Conservation (phyloP, 345 rosid species). For the Salix brachista region DNA sequence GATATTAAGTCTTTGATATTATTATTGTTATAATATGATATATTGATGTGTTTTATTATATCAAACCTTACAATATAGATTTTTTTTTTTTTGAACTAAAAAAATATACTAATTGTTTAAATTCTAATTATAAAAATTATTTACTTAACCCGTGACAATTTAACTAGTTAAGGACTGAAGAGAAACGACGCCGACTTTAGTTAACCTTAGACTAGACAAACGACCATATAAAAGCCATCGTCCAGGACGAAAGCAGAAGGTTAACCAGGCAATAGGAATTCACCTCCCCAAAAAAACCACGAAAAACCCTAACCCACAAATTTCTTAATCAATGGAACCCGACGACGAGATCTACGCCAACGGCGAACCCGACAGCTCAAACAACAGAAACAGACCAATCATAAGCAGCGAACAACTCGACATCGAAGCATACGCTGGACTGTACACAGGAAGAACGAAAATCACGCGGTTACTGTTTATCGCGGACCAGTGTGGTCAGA, state of each 20-base stretch:
- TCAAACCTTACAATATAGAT: too few relatives aligned
- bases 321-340: constrained; percentile 45
- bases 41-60: too few relatives aligned
- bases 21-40: too few relatives aligned
- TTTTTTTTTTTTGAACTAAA: too few relatives aligned
- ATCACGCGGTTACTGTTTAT: constrained; percentile 77
- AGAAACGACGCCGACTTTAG: constrained; percentile 1
- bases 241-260: not conserved
- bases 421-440: constrained; percentile 86
- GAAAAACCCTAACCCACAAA: constrained; percentile 25
- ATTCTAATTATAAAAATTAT: too few relatives aligned
- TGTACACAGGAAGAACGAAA: constrained; percentile 84
- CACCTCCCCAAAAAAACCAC: not conserved
- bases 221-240: not conserved
- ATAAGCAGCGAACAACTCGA: constrained; percentile 89
- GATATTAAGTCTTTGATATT: too few relatives aligned
- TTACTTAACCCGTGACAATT: too few relatives aligned
- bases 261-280: not conserved
- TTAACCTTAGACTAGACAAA: too few relatives aligned
- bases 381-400: constrained; percentile 47
- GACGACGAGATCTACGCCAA: constrained; percentile 80
- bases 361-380: constrained; percentile 40
- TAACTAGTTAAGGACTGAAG: not conserved
- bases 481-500: constrained; percentile 54
- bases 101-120: too few relatives aligned